These are phyloP conservation scores for Laguncularia racemosa DNA, from an alignment of 345 rosid species.

Conservation along the genomic window DNA sequence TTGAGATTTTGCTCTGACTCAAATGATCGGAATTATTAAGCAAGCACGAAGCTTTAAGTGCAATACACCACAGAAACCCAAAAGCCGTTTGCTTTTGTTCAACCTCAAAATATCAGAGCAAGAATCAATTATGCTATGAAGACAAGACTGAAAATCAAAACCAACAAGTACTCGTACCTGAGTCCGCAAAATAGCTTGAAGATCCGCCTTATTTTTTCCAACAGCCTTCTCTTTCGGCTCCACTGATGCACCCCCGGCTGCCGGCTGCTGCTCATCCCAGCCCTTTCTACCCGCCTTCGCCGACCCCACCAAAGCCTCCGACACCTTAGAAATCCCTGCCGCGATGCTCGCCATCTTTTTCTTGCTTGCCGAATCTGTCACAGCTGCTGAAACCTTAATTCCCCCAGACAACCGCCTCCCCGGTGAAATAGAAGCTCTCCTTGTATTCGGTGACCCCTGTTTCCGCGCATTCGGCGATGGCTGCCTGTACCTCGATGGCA, in stretches of 20 bases:
- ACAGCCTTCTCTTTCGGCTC: constrained; percentile 43
- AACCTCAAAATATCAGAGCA: too few relatives aligned
- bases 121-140: too few relatives aligned
- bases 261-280: constrained; percentile 51
- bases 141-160: too few relatives aligned
- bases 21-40: too few relatives aligned
- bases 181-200: constrained; percentile 72
- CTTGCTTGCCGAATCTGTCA: constrained; percentile 64
- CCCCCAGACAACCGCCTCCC: constrained; percentile 74
- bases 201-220: constrained; percentile 46
- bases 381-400: constrained; percentile 59
- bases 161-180: constrained; percentile 37
- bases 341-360: constrained; percentile 65
- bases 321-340: constrained; percentile 64
- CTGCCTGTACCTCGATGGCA: constrained; percentile 87
- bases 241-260: constrained; percentile 14
- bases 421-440: constrained; percentile 75
- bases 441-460: constrained; percentile 60
- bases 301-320: constrained; percentile 55
- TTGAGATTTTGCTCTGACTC: too few relatives aligned
- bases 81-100: too few relatives aligned
- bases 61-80: too few relatives aligned
- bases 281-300: constrained; percentile 44
- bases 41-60: too few relatives aligned
- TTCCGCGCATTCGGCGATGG: constrained; percentile 80